Evolutionary conservation across 2,329 filamentous ascomycete genomes (phyloP).

Genomic region (Trichoderma simmonsii): DNA sequence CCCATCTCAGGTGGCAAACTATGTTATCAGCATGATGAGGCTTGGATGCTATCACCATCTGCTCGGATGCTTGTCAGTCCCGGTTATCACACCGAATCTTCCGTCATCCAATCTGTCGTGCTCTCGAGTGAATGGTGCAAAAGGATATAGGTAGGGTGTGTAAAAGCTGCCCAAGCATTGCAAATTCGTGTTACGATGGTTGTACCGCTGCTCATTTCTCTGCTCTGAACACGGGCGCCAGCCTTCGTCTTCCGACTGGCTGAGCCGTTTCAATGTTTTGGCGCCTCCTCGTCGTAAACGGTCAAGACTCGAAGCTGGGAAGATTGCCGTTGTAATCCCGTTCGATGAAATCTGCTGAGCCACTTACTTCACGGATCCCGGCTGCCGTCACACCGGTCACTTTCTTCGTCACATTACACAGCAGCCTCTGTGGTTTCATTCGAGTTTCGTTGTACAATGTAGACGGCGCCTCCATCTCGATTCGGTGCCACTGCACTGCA

Average conservation of each 20-base stretch:
- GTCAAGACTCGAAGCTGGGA: neutral
- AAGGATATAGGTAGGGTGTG: neutral
- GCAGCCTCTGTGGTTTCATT: neutral
- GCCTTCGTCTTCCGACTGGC: neutral
- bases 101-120: neutral
- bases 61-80: neutral
- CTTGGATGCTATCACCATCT: neutral
- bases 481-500: neutral
- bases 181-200: neutral
- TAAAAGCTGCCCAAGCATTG: neutral
- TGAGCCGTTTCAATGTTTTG: neutral
- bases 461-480: neutral
- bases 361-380: neutral
- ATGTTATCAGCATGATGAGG: neutral
- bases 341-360: neutral
- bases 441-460: neutral
- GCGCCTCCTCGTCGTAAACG: neutral
- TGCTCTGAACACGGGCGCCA: neutral
- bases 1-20: neutral
- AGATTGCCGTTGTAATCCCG: neutral
- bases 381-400: slow-evolving; percentile 2
- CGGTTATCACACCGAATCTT: neutral
- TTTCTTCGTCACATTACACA: slow-evolving; percentile 2
- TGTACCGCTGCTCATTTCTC: neutral
- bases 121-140: neutral